phyloP scores from a whole-genome alignment of 352 stramenopile species.

The Pythium coloratum region DNA sequence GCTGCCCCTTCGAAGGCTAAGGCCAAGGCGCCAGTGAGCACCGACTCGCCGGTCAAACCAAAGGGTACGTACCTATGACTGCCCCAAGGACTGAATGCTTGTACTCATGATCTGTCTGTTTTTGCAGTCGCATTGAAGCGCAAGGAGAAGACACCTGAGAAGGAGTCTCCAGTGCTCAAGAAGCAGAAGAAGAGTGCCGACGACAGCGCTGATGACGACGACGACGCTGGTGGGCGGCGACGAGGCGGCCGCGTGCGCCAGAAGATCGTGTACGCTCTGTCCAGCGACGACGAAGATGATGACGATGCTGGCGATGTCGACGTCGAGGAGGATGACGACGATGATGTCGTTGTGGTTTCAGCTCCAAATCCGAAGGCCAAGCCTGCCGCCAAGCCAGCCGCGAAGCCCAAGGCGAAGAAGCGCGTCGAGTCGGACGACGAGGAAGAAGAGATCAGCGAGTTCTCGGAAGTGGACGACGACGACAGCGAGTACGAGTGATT shows the following conservation, averaged over 20 bases:
- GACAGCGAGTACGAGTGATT: slow-evolving; percentile 62
- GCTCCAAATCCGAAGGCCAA: slow-evolving; percentile 15
- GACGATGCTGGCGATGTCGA: slow-evolving; percentile 33
- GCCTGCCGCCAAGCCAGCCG: slow-evolving; percentile 6
- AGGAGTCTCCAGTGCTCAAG: slow-evolving; percentile 33
- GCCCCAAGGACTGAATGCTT: too few species aligned
- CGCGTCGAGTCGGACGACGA: slow-evolving; percentile 27
- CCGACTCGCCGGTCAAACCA: slow-evolving; percentile 30
- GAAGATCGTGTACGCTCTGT: slow-evolving; percentile 43
- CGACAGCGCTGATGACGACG: slow-evolving; percentile 25
- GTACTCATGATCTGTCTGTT: slow-evolving; percentile 1
- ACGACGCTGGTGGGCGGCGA: slow-evolving; percentile 1
- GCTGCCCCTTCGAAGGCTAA: background rate
- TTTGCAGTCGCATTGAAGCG: slow-evolving; percentile 29
- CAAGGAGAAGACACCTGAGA: slow-evolving; percentile 37
- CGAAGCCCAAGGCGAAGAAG: slow-evolving; percentile 28
- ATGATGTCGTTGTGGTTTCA: slow-evolving; percentile 21
- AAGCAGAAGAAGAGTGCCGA: slow-evolving; percentile 33
- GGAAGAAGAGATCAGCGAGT: slow-evolving; percentile 48
- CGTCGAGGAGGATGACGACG: slow-evolving; percentile 29
- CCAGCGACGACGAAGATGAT: slow-evolving; percentile 53
- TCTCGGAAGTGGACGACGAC: slow-evolving; percentile 42
- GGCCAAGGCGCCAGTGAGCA: background rate
- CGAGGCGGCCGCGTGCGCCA: slow-evolving; percentile 25
- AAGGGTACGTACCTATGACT: slow-evolving; percentile 22